Base-by-base conservation (phyloP, 768 basidiomycete species). In the Lactarius deliciosus region DNA sequence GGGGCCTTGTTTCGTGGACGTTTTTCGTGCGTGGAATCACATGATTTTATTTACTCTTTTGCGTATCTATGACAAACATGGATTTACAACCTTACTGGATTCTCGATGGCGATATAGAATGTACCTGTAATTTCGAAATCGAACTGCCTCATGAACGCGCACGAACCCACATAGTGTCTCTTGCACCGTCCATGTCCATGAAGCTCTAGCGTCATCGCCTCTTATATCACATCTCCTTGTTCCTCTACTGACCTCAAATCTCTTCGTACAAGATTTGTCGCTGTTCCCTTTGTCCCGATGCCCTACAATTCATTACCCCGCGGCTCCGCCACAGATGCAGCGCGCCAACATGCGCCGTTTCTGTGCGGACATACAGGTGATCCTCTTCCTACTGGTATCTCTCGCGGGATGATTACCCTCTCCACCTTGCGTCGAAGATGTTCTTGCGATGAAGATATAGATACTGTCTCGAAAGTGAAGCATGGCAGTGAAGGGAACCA, bases 301-400 rank as follows among this genome's bases (percentile, higher is more conserved):
- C 3, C 25, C 38, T 6, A 20, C 25, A 22, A 15, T 60, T 28
- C 36, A 67, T 7, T 1, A 32, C 22, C 5, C 56, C 6, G 57
- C 8, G 9, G 20, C 32, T 32, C 36, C n/a, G 36, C 43, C 11
- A 6, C 61, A 83, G 82, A 38, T 83, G 81, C 67, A 71, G 74
- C 2, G 71, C 75, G 5, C 74, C 77, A 8, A 80, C 79, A 8
- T 83, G 82, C 66, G 68, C 77, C 0, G 75, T 83, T 32, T 82
- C 81, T 66, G 77, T 82, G 25, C 77, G 81, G 38, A 81, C 78
- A 54, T 65, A 79, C 50, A 75, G 15, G 75, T 77, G 41, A 73
- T 70, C 58, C 73, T 68, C 5, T 73, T 75, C 18, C 80, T 11
- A 38, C 11, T 38, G 36, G 36, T 11, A 36, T 34, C 77, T 18